A percentile compares a stretch with the other conserved stretches of the same genome.
Evolutionary conservation across 1,284 basidiomycete genomes (phyloP).

Genomic region (Puccinia hordei): DNA sequence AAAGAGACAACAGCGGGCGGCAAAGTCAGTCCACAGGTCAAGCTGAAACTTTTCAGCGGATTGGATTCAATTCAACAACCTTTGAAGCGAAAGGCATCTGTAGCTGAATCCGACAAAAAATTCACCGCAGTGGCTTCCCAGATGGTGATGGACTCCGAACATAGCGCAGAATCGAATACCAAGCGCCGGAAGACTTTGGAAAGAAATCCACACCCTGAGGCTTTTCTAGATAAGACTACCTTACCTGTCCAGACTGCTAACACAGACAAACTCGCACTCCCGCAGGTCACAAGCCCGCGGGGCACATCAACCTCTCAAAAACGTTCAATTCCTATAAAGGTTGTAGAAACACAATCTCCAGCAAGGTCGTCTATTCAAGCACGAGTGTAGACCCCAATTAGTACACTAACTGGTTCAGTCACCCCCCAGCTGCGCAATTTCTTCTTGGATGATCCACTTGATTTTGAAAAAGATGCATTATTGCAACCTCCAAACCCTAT

Average conservation of each 20-base stretch:
- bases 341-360: neutral
- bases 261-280: neutral
- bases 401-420: neutral
- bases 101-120: neutral
- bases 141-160: neutral
- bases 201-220: neutral
- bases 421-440: neutral
- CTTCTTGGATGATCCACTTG: neutral
- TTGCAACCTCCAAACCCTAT: neutral
- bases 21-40: neutral
- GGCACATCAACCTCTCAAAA: neutral
- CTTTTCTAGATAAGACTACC: neutral
- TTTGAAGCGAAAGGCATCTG: neutral
- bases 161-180: neutral
- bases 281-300: neutral
- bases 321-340: neutral
- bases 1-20: neutral
- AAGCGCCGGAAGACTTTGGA: conserved; percentile 22
- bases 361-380: neutral
- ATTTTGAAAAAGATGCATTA: neutral
- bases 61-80: neutral
- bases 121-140: neutral
- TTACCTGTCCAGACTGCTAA: neutral
- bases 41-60: neutral
- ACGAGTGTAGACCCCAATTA: neutral